Evolutionary conservation across 768 basidiomycete genomes (phyloP).

Genomic region (Tremella fuciformis): DNA sequence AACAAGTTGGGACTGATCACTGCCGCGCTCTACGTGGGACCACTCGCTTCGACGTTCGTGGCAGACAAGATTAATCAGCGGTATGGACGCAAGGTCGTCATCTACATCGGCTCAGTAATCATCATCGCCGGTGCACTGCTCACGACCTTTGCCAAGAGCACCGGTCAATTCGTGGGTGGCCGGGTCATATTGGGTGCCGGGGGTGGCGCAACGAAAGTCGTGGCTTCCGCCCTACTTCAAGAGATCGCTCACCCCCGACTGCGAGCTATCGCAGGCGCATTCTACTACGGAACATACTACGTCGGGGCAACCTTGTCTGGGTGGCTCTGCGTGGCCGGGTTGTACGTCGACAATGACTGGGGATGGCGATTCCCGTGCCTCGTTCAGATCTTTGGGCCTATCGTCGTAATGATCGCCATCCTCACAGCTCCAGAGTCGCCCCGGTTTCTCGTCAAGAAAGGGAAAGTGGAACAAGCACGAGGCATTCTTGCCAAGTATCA

Average conservation of each 20-base stretch:
- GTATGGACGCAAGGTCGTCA: not conserved
- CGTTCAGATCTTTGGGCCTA: conserved; percentile 38
- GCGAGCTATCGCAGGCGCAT: too few relatives aligned
- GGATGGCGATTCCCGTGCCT: conserved; percentile 63
- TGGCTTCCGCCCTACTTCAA: too few relatives aligned
- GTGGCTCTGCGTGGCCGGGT: conserved; percentile 20
- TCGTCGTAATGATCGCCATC: conserved; percentile 39
- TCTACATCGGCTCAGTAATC: not conserved
- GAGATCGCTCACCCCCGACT: too few relatives aligned
- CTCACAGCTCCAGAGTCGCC: conserved; percentile 70
- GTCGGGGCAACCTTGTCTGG: conserved; percentile 10
- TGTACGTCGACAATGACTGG: conserved; percentile 31
- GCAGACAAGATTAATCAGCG: not conserved
- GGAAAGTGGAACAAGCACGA: conserved; percentile 54
- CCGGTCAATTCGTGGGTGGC: not conserved
- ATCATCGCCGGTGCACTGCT: not conserved
- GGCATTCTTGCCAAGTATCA: conserved; percentile 33
- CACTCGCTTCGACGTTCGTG: not conserved
- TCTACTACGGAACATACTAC: too few relatives aligned
- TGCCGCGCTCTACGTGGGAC: conserved; percentile 17
- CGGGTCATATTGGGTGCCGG: not conserved
- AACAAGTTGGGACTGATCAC: conserved; percentile 30
- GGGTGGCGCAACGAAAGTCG: not conserved
- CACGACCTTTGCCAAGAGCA: not conserved
- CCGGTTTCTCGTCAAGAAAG: conserved; percentile 39